A percentile compares a stretch with the other conserved stretches of the same genome.
Evolutionary conservation across 2,329 filamentous ascomycete genomes (phyloP).

Genomic region (Xenosphaeropsis pyriputrescens): DNA sequence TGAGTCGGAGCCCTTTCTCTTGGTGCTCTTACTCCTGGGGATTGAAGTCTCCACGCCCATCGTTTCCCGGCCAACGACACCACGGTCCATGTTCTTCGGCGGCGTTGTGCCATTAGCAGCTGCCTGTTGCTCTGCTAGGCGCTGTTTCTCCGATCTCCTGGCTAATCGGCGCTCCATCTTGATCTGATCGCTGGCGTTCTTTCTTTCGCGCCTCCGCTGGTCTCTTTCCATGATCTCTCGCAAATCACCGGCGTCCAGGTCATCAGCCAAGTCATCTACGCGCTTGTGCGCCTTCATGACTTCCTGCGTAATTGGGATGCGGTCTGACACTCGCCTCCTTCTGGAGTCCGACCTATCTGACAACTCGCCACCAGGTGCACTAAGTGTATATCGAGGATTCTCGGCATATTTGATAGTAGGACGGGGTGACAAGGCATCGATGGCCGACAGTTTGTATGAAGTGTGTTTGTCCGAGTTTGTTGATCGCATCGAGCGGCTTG

Average conservation of each 20-base stretch:
- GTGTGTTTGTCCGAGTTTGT: conserved; percentile 53
- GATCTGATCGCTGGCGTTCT: conserved; percentile 52
- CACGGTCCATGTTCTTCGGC: conserved; percentile 41
- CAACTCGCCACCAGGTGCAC: conserved; percentile 22
- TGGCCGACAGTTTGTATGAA: conserved; percentile 65
- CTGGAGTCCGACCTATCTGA: conserved; percentile 25
- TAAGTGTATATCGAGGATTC: conserved; percentile 40
- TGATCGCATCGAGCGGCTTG: conserved; percentile 64
- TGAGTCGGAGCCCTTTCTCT: conserved; percentile 28
- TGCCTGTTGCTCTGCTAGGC: conserved; percentile 39
- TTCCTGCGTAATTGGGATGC: conserved; percentile 43
- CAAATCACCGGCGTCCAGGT: conserved; percentile 70
- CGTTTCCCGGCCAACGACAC: conserved; percentile 42
- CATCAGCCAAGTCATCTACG: conserved; percentile 63
- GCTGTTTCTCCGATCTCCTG: conserved; percentile 52
- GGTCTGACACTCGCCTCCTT: conserved; percentile 34
- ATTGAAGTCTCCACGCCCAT: conserved; percentile 40
- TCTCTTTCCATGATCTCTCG: conserved; percentile 87
- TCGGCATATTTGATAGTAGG: conserved; percentile 68
- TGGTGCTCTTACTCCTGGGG: conserved; percentile 41
- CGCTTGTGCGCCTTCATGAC: conserved; percentile 44
- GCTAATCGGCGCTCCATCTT: conserved; percentile 49
- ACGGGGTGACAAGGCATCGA: conserved; percentile 72
- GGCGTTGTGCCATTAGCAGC: conserved; percentile 33
- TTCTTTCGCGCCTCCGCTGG: conserved; percentile 62